phyloP scores from a whole-genome alignment of 495 filamentous ascomycete genomes.

The Terfezia claveryi region DNA sequence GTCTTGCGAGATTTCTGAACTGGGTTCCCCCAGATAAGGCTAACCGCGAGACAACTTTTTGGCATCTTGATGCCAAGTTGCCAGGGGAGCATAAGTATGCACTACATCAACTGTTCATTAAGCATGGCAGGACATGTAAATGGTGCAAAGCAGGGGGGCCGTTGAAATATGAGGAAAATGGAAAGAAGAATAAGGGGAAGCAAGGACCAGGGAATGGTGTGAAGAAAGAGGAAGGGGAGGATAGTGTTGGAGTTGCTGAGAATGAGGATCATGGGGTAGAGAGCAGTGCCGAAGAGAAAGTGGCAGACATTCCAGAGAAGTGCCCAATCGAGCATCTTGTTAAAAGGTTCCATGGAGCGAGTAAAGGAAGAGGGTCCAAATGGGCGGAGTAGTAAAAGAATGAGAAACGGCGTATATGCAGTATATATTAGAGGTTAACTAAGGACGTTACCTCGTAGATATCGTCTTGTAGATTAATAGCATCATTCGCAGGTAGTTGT shows the following conservation, averaged over 20 bases:
- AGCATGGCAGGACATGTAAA: slow-evolving; percentile 61
- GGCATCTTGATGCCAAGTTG: slow-evolving; percentile 58
- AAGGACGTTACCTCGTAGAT: too few species aligned
- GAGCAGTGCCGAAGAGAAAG: background rate
- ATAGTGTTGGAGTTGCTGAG: slow-evolving; percentile 1
- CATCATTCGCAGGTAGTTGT: too few species aligned
- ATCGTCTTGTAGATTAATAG: too few species aligned
- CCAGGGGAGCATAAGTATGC: slow-evolving; percentile 76
- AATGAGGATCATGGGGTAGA: background rate
- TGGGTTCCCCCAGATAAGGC: slow-evolving; percentile 53
- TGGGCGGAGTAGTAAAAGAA: background rate
- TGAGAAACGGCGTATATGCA: too few species aligned
- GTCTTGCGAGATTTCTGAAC: slow-evolving; percentile 60
- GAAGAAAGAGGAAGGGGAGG: slow-evolving; percentile 18
- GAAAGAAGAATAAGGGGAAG: background rate
- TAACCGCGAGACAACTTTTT: slow-evolving; percentile 47
- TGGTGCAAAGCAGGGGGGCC: slow-evolving; percentile 40
- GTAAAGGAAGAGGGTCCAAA: background rate
- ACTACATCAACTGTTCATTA: slow-evolving; percentile 69
- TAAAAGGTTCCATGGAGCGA: background rate
- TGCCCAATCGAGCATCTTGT: background rate
- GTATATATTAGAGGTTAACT: too few species aligned
- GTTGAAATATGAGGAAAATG: background rate
- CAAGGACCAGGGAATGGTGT: slow-evolving; percentile 5
- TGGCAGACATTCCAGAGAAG: background rate